phyloP scores from a whole-genome alignment of 176 grass and related monocot species.

The Eragrostis curvula region DNA sequence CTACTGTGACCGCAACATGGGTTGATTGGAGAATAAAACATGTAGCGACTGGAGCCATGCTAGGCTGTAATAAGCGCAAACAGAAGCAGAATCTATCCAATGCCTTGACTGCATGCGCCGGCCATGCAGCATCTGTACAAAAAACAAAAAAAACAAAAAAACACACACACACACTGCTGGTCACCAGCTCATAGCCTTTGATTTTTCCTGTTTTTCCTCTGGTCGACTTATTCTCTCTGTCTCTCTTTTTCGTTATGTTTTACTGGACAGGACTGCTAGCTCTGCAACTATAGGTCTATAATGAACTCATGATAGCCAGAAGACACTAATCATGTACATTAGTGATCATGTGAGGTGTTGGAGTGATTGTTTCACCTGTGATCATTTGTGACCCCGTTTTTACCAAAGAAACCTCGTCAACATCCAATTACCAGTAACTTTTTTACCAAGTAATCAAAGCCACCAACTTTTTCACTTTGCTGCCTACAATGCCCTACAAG shows the following conservation, averaged over 20 bases:
- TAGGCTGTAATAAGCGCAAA: background rate
- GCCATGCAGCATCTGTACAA: background rate
- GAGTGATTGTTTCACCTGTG: constrained; percentile 4
- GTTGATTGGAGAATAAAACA: background rate
- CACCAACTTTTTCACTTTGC: constrained; percentile 39
- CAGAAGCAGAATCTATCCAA: background rate
- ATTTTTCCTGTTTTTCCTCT: background rate
- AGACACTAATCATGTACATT: background rate
- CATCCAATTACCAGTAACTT: background rate
- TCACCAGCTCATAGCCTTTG: background rate
- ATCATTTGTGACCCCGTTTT: background rate
- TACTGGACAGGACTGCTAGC: background rate
- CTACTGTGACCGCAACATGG: background rate
- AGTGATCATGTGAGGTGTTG: background rate
- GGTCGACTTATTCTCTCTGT: background rate
- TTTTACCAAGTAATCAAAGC: constrained; percentile 18
- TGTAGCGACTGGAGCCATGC: background rate
- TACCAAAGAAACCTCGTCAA: background rate
- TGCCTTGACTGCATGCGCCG: background rate
- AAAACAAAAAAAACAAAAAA: too few species aligned
- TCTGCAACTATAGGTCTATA: background rate
- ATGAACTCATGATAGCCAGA: background rate
- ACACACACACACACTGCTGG: too few species aligned
- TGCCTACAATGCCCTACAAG: background rate
- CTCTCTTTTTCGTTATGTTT: background rate